phyloP scores from a whole-genome alignment of 305 asterid genomes.

The Fraxinus dipetala region DNA sequence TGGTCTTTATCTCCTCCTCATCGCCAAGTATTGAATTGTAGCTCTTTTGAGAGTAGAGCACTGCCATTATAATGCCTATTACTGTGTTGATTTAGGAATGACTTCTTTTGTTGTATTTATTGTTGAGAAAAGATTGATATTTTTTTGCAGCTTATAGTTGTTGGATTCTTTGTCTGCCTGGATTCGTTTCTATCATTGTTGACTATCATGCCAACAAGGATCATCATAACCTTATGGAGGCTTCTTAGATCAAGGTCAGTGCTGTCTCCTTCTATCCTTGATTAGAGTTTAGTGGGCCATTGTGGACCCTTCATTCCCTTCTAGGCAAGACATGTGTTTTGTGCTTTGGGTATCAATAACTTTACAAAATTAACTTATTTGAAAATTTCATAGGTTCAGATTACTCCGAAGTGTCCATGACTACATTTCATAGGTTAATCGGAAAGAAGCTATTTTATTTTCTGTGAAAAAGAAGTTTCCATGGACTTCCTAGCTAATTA shows the following conservation, averaged over 20 bases:
- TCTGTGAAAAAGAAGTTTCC: neutral
- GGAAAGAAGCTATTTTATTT: neutral
- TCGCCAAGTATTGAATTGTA: neutral
- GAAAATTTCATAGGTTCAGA: neutral
- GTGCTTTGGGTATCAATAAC: neutral
- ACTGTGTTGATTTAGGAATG: conserved; percentile 12
- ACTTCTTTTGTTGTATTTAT: conserved; percentile 18
- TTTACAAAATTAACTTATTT: conserved; percentile 1
- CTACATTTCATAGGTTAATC: conserved; percentile 14
- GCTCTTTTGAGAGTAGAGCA: neutral
- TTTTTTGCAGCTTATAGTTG: conserved; percentile 76
- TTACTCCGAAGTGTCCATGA: neutral
- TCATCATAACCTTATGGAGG: conserved; percentile 57
- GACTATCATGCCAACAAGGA: conserved; percentile 92
- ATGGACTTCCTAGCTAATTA: neutral
- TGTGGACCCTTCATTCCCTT: neutral
- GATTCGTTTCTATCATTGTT: conserved; percentile 89
- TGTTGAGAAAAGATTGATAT: conserved; percentile 19
- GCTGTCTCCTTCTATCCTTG: conserved; percentile 19
- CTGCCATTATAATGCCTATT: neutral
- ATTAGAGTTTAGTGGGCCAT: neutral
- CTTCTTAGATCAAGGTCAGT: conserved; percentile 74
- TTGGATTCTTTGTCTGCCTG: conserved; percentile 85
- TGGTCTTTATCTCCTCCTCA: neutral
- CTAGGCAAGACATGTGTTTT: conserved; percentile 1